phyloP scores from a whole-genome alignment of 2,329 filamentous ascomycete genomes.

The Akanthomyces uredinophilus region DNA sequence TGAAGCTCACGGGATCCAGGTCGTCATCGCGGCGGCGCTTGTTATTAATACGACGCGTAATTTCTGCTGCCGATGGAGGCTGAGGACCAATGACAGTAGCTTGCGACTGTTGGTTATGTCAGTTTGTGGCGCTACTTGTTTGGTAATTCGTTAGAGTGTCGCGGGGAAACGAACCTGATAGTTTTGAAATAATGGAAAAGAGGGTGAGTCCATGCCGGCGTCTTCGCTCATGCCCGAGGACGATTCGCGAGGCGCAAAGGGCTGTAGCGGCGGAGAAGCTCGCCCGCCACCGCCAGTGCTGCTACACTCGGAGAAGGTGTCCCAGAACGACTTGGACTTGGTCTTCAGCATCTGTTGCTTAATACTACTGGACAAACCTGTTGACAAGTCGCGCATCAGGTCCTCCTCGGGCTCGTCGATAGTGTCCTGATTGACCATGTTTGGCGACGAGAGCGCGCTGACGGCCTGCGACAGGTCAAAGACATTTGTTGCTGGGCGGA shows the following conservation, averaged over 20 bases:
- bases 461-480: constrained; percentile 44
- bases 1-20: constrained; percentile 81
- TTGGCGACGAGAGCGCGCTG: constrained; percentile 65
- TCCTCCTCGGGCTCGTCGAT: constrained; percentile 69
- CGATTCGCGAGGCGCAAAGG: constrained; percentile 54
- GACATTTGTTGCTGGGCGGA: constrained; percentile 31
- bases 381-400: constrained; percentile 53
- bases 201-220: constrained; percentile 66
- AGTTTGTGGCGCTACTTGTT: constrained; percentile 16
- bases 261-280: constrained; percentile 62
- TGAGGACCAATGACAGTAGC: constrained; percentile 29
- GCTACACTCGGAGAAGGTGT: constrained; percentile 66
- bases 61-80: constrained; percentile 65
- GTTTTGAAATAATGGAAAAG: constrained; percentile 32
- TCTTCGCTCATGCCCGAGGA: constrained; percentile 64
- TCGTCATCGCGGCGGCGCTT: constrained; percentile 89
- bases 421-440: constrained; percentile 56
- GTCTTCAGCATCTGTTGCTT: constrained; percentile 69
- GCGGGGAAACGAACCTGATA: constrained; percentile 22
- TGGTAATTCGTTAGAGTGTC: too few species aligned
- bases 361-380: constrained; percentile 59
- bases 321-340: constrained; percentile 67
- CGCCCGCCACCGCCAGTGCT: constrained; percentile 42
- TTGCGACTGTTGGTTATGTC: constrained; percentile 24
- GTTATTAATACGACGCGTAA: constrained; percentile 70